Evolutionary conservation across 495 filamentous ascomycete genomes (phyloP).

Genomic region (Terfezia claveryi): DNA sequence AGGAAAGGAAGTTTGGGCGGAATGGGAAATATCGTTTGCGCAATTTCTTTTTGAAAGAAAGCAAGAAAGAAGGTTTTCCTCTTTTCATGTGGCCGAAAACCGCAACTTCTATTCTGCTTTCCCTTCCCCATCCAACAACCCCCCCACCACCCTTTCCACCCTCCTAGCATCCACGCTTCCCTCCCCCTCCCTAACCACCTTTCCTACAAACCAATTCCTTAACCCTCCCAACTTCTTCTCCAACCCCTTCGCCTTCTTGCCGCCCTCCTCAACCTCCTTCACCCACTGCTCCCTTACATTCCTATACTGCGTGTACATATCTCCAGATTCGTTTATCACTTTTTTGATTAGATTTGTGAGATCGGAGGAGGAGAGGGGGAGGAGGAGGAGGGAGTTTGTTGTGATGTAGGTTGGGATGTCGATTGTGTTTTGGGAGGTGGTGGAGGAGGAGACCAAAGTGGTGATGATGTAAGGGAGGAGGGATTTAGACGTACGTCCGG

Average conservation of each 20-base stretch:
- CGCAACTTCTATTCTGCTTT: background rate
- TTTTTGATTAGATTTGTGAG: background rate
- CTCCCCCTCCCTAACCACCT: background rate
- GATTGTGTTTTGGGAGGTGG: background rate
- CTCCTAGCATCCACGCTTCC: constrained; percentile 1
- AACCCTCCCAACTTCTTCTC: constrained; percentile 8
- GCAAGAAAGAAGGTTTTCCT: no score
- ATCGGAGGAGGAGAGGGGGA: background rate
- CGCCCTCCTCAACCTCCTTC: constrained; percentile 1
- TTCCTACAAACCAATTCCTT: constrained; percentile 2
- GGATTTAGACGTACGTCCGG: background rate
- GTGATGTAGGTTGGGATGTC: background rate
- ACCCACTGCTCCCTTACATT: constrained; percentile 2
- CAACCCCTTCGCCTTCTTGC: constrained; percentile 6
- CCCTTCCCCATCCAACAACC: constrained; percentile 7
- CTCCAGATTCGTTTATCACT: constrained; percentile 25
- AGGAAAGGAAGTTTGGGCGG: no score
- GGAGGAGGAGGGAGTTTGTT: background rate
- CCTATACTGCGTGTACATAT: constrained; percentile 37
- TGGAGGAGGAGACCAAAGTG: background rate
- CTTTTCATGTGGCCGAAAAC: no score
- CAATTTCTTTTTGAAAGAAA: no score
- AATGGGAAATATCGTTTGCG: no score
- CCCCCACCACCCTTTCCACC: constrained; percentile 12
- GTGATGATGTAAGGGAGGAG: background rate